These are phyloP conservation scores for Ophiosphaerella narmari DNA, from an alignment of 2,329 filamentous ascomycete species.

Conservation along the genomic window DNA sequence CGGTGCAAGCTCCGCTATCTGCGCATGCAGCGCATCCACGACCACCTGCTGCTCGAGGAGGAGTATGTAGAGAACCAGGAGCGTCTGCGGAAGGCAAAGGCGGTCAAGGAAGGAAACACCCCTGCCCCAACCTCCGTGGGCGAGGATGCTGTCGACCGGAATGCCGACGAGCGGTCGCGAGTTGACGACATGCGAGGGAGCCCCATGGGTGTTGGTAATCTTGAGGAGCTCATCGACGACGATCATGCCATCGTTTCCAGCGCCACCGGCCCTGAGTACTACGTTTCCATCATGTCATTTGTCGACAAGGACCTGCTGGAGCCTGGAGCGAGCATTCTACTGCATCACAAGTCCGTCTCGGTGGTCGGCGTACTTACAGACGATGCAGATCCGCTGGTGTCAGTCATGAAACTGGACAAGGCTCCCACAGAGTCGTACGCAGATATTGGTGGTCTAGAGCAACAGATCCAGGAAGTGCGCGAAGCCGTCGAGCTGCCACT, in stretches of 20 bases:
- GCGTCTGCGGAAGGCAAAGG: conserved; percentile 89
- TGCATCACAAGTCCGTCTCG: conserved; percentile 97
- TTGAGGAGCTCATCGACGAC: conserved; percentile 99
- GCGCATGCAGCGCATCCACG: conserved; percentile 98
- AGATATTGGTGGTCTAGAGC: conserved; percentile 94
- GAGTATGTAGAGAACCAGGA: conserved; percentile 99
- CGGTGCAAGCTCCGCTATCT: conserved; percentile 97
- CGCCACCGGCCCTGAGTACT: conserved; percentile 97
- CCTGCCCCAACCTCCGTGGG: conserved; percentile 59
- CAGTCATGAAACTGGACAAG: conserved; percentile 99
- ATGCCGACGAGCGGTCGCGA: conserved; percentile 90
- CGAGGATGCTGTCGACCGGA: conserved; percentile 81
- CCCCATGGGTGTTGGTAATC: conserved; percentile 95
- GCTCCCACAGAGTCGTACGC: conserved; percentile 97
- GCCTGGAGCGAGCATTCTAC: conserved; percentile 89
- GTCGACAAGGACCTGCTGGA: conserved; percentile 98
- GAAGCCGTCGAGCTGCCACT: conserved; percentile 96
- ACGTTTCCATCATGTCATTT: conserved; percentile 99
- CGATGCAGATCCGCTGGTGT: conserved; percentile 91
- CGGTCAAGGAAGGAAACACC: conserved; percentile 57
- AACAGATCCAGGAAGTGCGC: conserved; percentile 95
- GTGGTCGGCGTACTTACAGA: conserved; percentile 97
- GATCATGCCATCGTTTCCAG: conserved; percentile 98
- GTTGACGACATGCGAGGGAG: conserved; percentile 99
- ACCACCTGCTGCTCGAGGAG: conserved; percentile 94